These are phyloP conservation scores for Zhuliangozyma parablackwelliae DNA, from an alignment of 1,139 yeast species.

Conservation along the genomic window DNA sequence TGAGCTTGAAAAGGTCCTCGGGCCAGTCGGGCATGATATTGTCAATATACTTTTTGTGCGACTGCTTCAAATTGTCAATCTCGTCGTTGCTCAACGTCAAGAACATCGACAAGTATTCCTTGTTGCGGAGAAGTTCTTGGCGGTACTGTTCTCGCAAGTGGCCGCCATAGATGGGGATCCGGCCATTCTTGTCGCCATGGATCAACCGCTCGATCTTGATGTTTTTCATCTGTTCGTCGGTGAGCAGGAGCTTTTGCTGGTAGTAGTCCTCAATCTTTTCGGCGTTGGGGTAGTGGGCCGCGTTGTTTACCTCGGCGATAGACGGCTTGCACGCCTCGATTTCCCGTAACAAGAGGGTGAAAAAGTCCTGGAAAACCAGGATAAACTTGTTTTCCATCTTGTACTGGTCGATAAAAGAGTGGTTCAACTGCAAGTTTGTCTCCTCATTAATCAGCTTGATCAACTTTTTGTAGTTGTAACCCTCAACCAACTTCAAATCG, in stretches of 20 bases:
- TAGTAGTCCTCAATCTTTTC: conserved; percentile 16
- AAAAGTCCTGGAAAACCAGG: conserved; percentile 14
- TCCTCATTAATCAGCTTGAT: conserved; percentile 5
- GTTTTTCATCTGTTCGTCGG: conserved; percentile 5
- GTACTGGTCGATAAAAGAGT: conserved; percentile 11
- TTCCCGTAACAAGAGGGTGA: conserved; percentile 14
- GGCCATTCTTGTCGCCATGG: conserved; percentile 15
- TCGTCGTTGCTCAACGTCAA: conserved; percentile 20
- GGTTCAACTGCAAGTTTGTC: conserved; percentile 6
- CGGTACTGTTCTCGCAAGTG: conserved; percentile 30
- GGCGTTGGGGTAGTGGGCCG: conserved; percentile 23
- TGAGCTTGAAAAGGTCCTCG: conserved; percentile 14
- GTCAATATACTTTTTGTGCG: conserved; percentile 18
- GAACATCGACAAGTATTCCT: conserved; percentile 18
- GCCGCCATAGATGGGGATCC: conserved; percentile 30
- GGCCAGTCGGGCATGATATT: conserved; percentile 22
- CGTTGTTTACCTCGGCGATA: conserved; percentile 20
- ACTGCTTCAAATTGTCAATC: conserved; percentile 13
- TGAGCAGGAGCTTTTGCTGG: conserved; percentile 12
- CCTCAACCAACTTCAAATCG: conserved; percentile 15
- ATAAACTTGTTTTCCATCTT: conserved; percentile 17
- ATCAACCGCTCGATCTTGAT: conserved; percentile 3
- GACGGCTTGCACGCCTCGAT: conserved; percentile 21
- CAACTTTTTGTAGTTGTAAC: conserved; percentile 18
- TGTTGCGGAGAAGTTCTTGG: conserved; percentile 26